Evolutionary conservation across 371 early-diverging fungal genomes (phyloP).

Genomic region (Mucor ambiguus): DNA sequence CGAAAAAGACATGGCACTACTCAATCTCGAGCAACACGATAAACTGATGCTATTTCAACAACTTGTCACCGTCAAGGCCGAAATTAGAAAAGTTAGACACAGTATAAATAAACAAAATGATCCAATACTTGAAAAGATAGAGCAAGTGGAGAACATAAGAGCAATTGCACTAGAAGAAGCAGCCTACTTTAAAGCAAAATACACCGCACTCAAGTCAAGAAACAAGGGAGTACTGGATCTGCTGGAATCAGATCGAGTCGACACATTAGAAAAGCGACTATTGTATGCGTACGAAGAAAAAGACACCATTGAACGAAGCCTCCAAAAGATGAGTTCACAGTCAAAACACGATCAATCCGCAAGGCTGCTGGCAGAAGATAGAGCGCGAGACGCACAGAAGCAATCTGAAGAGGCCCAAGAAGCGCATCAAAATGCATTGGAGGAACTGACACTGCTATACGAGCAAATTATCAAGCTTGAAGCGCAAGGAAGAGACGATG

Average conservation of each 20-base stretch:
- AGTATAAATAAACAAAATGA: constrained; percentile 55
- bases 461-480: constrained; percentile 46
- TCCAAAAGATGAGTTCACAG: constrained; percentile 33
- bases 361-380: constrained; percentile 49
- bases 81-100: constrained; percentile 39
- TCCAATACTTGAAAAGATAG: constrained; percentile 44
- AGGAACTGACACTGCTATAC: constrained; percentile 47
- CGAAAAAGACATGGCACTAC: neutral
- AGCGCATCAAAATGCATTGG: constrained; percentile 48
- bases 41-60: constrained; percentile 43
- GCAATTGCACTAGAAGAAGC: constrained; percentile 60
- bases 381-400: constrained; percentile 41
- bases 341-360: constrained; percentile 46
- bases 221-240: constrained; percentile 35
- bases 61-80: constrained; percentile 41
- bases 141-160: constrained; percentile 49
- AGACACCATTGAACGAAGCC: constrained; percentile 28
- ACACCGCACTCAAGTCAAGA: constrained; percentile 30
- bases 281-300: constrained; percentile 43
- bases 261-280: constrained; percentile 53
- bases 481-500: constrained; percentile 44
- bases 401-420: constrained; percentile 56
- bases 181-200: constrained; percentile 58
- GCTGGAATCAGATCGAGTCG: constrained; percentile 50
- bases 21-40: constrained; percentile 8